Percentiles rank a stretch among this genome's conserved stretches.
Conservation (phyloP, 768 basidiomycete species). For the Cyathus striatus region DNA sequence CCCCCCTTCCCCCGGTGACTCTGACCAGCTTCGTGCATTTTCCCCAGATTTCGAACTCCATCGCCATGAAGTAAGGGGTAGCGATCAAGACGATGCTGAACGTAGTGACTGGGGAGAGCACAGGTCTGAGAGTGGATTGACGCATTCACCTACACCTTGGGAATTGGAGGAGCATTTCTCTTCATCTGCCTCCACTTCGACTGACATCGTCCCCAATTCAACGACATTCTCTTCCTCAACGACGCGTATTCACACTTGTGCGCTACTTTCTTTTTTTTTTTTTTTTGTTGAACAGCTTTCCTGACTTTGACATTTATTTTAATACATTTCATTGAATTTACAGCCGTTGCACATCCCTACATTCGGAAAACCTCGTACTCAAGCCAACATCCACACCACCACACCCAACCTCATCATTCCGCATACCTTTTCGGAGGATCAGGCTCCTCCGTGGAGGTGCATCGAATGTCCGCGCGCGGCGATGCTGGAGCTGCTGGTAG, state of each 20-base stretch:
- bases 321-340: no score
- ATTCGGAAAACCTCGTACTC: slow-evolving; percentile 10
- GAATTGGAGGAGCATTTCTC: slow-evolving; percentile 11
- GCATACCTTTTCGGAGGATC: neutral
- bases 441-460: neutral
- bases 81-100: slow-evolving; percentile 8
- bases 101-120: slow-evolving; percentile 12
- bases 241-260: no score
- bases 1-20: slow-evolving; percentile 9
- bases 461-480: neutral
- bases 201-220: neutral
- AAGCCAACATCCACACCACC: neutral
- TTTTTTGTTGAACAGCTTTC: no score
- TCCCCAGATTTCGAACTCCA: slow-evolving; percentile 34
- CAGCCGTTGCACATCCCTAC: slow-evolving; percentile 19
- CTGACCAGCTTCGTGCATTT: slow-evolving; percentile 25
- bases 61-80: slow-evolving; percentile 9
- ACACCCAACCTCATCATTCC: neutral
- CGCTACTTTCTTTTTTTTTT: no score
- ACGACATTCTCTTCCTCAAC: no score
- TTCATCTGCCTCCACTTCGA: neutral
- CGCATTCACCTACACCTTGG: slow-evolving; percentile 8
- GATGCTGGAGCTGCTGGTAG: no score
- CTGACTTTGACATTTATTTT: no score
- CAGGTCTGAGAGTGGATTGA: neutral